Evolutionary conservation across 495 filamentous ascomycete genomes (phyloP).

Genomic region (Penicillium parvum): DNA sequence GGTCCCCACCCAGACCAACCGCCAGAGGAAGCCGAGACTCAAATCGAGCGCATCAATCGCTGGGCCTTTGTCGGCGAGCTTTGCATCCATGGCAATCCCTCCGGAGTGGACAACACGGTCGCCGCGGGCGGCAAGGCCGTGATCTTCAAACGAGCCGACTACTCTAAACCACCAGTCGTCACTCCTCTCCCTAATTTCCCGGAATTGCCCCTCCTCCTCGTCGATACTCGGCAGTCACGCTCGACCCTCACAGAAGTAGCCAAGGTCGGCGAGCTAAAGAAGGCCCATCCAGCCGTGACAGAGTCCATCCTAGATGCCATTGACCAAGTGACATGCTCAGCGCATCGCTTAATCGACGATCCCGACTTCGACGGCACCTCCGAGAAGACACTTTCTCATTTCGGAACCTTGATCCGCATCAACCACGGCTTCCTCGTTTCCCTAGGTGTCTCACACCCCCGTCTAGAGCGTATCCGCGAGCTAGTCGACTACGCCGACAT

Average conservation of each 20-base stretch:
- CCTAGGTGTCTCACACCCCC: slow-evolving; percentile 89
- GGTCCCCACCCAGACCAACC: slow-evolving; percentile 90
- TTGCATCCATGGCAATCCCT: slow-evolving; percentile 95
- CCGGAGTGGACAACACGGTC: slow-evolving; percentile 97
- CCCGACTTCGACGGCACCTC: slow-evolving; percentile 58
- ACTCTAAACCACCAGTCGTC: slow-evolving; percentile 71
- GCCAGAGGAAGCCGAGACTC: slow-evolving; percentile 68
- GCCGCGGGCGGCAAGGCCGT: slow-evolving; percentile 88
- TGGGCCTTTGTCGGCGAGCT: slow-evolving; percentile 98
- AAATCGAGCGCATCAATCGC: slow-evolving; percentile 90
- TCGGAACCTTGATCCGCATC: slow-evolving; percentile 84
- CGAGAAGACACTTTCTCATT: slow-evolving; percentile 53
- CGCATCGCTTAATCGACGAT: slow-evolving; percentile 62
- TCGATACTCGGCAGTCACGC: slow-evolving; percentile 79
- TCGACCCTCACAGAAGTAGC: slow-evolving; percentile 80
- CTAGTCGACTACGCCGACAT: slow-evolving; percentile 85
- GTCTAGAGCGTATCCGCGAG: slow-evolving; percentile 86
- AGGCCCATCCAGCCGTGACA: slow-evolving; percentile 65
- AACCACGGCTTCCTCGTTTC: slow-evolving; percentile 89
- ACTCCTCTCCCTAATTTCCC: slow-evolving; percentile 78
- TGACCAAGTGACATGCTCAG: slow-evolving; percentile 71
- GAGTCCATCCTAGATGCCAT: slow-evolving; percentile 77
- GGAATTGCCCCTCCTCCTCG: slow-evolving; percentile 80
- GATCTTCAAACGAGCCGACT: slow-evolving; percentile 77
- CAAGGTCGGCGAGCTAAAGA: slow-evolving; percentile 72